Evolutionary conservation across 164 flowering plant genomes (phyloP), one percentile per base, ranked within the genome.

Genomic region (Houttuynia cordata): DNA sequence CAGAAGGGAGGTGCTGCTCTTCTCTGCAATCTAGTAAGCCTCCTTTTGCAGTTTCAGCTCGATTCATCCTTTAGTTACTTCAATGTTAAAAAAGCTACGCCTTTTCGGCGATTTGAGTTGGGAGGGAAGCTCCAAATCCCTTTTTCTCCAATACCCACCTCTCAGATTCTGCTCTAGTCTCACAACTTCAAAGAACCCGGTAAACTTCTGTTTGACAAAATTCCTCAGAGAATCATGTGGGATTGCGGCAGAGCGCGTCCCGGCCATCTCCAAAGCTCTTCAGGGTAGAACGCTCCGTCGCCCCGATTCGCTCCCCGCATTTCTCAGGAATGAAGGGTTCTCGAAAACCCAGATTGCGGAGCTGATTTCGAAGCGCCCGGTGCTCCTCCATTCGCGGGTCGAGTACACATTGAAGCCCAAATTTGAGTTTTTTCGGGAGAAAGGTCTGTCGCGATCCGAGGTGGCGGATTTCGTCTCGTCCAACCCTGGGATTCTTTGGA

Each of bases 161-260:
- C 37, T 6, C 4, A 30, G 6, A 30, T 30, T 30, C 37, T 30
- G 2, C 37, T 30, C 37, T 30, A 2, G 37, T 30, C 4, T 30
- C 37, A 30, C 37, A 30, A 30, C 37, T 30, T 6, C 6, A 6
- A 30, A 30, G 37, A 30, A 30, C 4, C 37, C 37, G 6, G 37
- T n/a, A n/a, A n/a, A 30, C 2, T 30, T 30, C 37, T 30, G 37
- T 30, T 30, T 30, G 37, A 30, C 37, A 6, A 6, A 30, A 30
- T 30, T 30, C 39, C 58, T 24, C 58, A 24, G 23, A 56, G 24
- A 56, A 8, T 24, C 39, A 25, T 56, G 58, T 56, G 58, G 58
- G 58, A 22, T 56, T 10, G 14, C 58, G 0, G 7, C 25, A 19
- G 58, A 56, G 24, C 24, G n/a, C 0, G 34, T 37, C 18, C 39